These are phyloP conservation scores for Raffaelea deltoideospora DNA, from an alignment of 2,329 filamentous ascomycete species.

Conservation along the genomic window DNA sequence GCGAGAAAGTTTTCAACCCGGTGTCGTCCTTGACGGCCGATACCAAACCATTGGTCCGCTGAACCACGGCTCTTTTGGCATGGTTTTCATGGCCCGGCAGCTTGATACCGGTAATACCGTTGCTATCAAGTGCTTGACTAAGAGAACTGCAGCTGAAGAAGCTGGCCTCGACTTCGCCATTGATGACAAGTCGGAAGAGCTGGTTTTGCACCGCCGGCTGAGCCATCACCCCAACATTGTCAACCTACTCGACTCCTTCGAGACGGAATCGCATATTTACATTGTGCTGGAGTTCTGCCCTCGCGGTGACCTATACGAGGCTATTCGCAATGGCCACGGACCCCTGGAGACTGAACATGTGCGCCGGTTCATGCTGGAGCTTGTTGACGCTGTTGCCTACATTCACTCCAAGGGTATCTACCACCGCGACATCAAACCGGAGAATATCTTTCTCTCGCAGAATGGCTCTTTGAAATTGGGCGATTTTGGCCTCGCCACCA, in stretches of 20 bases:
- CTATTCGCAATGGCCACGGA: slow-evolving; percentile 76
- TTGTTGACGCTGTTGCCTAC: slow-evolving; percentile 77
- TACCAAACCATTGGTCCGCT: slow-evolving; percentile 86
- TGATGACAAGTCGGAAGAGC: slow-evolving; percentile 72
- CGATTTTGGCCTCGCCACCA: slow-evolving; percentile 88
- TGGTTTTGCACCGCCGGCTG: slow-evolving; percentile 65
- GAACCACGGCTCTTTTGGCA: slow-evolving; percentile 96
- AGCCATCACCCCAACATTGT: slow-evolving; percentile 80
- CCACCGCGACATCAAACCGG: slow-evolving; percentile 97
- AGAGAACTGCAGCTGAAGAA: slow-evolving; percentile 50
- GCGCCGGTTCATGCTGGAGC: slow-evolving; percentile 89
- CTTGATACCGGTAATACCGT: slow-evolving; percentile 62
- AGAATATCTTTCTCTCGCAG: slow-evolving; percentile 92
- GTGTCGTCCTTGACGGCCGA: slow-evolving; percentile 71
- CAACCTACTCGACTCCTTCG: slow-evolving; percentile 80
- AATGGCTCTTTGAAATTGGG: slow-evolving; percentile 88
- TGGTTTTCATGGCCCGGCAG: slow-evolving; percentile 91
- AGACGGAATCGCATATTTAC: slow-evolving; percentile 81
- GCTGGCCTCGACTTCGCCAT: slow-evolving; percentile 50
- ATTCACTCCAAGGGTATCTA: slow-evolving; percentile 86
- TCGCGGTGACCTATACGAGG: slow-evolving; percentile 93
- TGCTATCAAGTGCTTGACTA: slow-evolving; percentile 93
- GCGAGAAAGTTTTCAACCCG: slow-evolving; percentile 64
- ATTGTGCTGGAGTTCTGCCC: slow-evolving; percentile 91
- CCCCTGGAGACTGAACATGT: slow-evolving; percentile 93